These are phyloP conservation scores for Populus hybrid DNA, from an alignment of 441 rosid species.

Conservation along the genomic window DNA sequence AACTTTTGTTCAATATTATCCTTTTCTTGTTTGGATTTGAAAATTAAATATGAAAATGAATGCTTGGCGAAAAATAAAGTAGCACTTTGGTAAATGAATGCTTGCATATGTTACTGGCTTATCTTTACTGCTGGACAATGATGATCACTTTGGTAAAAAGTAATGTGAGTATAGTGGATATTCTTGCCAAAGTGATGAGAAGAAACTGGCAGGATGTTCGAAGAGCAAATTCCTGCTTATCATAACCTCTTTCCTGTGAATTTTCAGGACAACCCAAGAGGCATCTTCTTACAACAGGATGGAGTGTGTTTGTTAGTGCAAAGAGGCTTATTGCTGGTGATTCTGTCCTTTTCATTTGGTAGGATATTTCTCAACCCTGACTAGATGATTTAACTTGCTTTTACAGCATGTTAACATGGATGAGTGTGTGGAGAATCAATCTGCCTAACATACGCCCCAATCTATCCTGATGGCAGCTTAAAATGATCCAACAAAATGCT, in stretches of 20 bases:
- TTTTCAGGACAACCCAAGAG: not conserved
- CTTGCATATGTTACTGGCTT: too few relatives aligned
- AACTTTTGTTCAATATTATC: not conserved
- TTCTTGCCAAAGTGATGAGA: not conserved
- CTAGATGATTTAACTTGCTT: not conserved
- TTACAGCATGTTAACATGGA: slow-evolving; percentile 27
- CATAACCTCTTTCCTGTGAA: not conserved
- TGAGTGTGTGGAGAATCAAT: slow-evolving; percentile 46
- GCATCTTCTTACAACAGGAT: not conserved
- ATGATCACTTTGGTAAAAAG: not conserved
- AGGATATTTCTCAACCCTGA: slow-evolving; percentile 22
- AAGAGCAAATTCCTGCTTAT: not conserved
- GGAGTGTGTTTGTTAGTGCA: not conserved
- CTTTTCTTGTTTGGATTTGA: too few relatives aligned
- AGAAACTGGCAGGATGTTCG: not conserved
- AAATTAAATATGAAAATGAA: too few relatives aligned
- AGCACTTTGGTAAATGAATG: not conserved
- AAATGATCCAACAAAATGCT: not conserved
- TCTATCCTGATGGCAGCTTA: not conserved
- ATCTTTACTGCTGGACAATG: not conserved
- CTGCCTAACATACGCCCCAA: not conserved
- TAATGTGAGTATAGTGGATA: not conserved
- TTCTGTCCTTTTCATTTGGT: not conserved
- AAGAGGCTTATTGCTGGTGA: not conserved
- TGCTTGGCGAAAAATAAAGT: too few relatives aligned